phyloP scores from a whole-genome alignment of 1,284 basidiomycete genomes.

The Mycena sp. region DNA sequence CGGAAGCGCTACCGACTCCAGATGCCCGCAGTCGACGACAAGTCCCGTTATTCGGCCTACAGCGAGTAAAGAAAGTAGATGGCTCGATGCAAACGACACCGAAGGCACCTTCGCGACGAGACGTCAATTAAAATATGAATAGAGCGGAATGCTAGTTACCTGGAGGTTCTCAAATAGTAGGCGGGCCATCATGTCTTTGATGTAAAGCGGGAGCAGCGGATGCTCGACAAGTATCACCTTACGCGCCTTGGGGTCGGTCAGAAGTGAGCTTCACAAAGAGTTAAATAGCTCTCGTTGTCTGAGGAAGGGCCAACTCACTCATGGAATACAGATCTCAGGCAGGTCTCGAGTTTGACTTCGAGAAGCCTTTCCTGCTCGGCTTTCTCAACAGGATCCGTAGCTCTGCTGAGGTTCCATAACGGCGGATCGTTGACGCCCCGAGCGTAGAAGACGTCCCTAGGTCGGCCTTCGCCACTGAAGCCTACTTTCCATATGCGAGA shows the following conservation, averaged over 20 bases:
- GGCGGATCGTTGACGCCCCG: constrained; percentile 50
- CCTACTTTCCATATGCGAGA: constrained; percentile 89
- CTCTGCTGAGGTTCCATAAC: constrained; percentile 70
- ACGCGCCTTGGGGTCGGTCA: constrained; percentile 93
- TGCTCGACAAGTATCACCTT: constrained; percentile 94
- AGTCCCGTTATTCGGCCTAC: constrained; percentile 91
- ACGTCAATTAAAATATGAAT: constrained; percentile 13
- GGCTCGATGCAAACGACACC: constrained; percentile 90
- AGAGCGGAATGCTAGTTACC: constrained; percentile 52
- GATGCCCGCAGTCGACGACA: constrained; percentile 91
- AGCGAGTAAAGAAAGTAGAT: constrained; percentile 85
- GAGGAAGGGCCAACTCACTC: constrained; percentile 65
- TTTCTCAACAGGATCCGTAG: constrained; percentile 61
- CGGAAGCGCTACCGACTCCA: constrained; percentile 89
- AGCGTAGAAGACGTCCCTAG: constrained; percentile 78
- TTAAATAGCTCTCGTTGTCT: constrained; percentile 28
- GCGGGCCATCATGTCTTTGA: constrained; percentile 89
- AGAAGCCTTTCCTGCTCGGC: constrained; percentile 79
- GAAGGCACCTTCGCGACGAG: constrained; percentile 78
- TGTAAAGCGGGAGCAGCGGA: constrained; percentile 84
- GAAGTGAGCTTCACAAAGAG: constrained; percentile 71
- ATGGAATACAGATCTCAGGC: constrained; percentile 83
- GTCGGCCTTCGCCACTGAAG: constrained; percentile 88
- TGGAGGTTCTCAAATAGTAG: constrained; percentile 93
- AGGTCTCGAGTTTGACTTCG: constrained; percentile 72